Evolutionary conservation across 140 eudicot species (phyloP).

Genomic region (Anethum foeniculum): DNA sequence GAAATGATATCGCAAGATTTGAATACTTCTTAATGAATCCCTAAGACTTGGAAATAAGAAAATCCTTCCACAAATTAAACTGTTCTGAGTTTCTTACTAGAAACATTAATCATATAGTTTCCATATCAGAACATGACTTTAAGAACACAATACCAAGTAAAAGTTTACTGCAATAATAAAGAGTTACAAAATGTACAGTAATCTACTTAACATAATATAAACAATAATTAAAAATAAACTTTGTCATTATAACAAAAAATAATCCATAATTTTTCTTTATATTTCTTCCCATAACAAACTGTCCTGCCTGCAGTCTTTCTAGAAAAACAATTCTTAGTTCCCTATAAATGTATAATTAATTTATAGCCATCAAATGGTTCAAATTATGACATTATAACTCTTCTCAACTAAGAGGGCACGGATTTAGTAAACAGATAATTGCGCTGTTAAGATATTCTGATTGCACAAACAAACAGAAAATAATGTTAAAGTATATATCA

Average conservation of each 20-base stretch:
- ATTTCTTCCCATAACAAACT: background rate
- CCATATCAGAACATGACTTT: background rate
- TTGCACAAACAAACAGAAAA: constrained; percentile 4
- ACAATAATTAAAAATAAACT: background rate
- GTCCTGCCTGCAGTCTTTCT: background rate
- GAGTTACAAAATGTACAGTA: background rate
- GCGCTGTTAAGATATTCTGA: background rate
- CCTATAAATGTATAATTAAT: background rate
- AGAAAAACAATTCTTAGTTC: background rate
- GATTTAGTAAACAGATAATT: background rate
- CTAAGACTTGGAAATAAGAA: background rate
- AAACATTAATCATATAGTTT: background rate
- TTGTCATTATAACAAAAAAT: background rate
- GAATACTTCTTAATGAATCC: background rate
- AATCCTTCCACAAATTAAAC: background rate
- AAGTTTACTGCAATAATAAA: background rate
- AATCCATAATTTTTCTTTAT: background rate
- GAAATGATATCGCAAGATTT: background rate
- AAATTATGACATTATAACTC: background rate
- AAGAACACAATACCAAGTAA: background rate
- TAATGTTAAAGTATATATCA: background rate
- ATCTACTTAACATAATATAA: background rate
- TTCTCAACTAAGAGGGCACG: background rate
- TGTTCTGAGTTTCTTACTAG: background rate
- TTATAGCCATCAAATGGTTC: background rate